Evolutionary conservation across 169 alveolate species (phyloP), one percentile per base, ranked within the genome.

Genomic region (Plasmodium ovale): DNA sequence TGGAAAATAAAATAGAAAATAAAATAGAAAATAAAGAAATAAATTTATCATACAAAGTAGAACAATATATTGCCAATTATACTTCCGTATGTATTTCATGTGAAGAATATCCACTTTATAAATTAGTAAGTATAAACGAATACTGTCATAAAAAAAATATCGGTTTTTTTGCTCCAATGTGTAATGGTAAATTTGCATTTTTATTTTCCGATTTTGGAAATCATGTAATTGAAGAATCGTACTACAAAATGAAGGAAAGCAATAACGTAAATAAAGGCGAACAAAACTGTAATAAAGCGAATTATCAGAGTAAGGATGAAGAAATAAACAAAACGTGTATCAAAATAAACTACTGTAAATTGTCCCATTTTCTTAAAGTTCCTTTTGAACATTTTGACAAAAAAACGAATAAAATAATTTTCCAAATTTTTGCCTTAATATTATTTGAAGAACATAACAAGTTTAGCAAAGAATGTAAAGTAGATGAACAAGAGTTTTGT

Each of bases 161-260:
- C 4, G 96, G 94, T 16, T 87, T 88, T 44, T 85, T 89, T 47
- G 94, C 92, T 1, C 62, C 94, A 23, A 72, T 74, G 93, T 88
- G 88, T 21, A 87, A 87, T 42, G 94, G 94, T 7, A 88, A 72
- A 27, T 87, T 69, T 39, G 96, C 94, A 19, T 93, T 87, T 53
- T 69, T 92, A 44, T 93, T 93, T 68, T 89, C 92, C 7, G 94
- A 93, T 72, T 91, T 93, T 60, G 87, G 89, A 7, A 58, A 65
- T 7, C 94, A 93, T 49, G 64, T 70, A 27, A 94, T 93, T 91
- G 92, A 91, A 59, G 94, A 71, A 62, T 47, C 84, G n/a, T 72
- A 72, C 53, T 73, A 77, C 16, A 71, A 67, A 54, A 71, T n/a
- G 51, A 67, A 39, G 23, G 53, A 69, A 51, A 39, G 51, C n/a